Base-by-base conservation (phyloP, 192 early-diverging fungal species). In the Coemansia sp. region DNA sequence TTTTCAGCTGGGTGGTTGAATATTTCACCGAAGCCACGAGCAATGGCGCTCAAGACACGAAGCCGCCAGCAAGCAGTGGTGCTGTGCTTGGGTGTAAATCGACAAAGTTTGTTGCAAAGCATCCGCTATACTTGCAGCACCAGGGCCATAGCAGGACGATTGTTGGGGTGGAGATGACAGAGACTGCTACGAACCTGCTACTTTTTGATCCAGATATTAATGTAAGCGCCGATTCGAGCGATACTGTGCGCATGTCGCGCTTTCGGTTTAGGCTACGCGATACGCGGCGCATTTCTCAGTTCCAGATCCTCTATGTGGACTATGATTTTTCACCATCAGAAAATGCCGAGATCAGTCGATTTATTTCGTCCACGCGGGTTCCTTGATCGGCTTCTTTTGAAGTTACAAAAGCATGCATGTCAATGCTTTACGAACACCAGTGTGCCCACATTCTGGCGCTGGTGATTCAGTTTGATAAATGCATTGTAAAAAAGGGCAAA, bases 51-150 rank as follows among this genome's bases (percentile, higher is more conserved):
- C 49, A 15, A 11, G 62, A 59, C 9, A 20, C 34, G 16, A 15
- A 18, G 18, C 30, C 35, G 9, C 34, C 5, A 35, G 51, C 9
- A 49, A 21, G 20, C 48, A 49, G 21, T 26, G 23, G 10, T 53
- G 57, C 4, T 36, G 35, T 16, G 16, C 33, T 26, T 36, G 33
- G 34, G 35, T 14, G 35, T 18, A 59, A 38, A 35, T 20, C 30
- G 41, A 53, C 36, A 16, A 59, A 79, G 18, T 81, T 86, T 33
- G 88, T 84, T 6, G 35, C 69, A n/a, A 80, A 75, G 61, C 87
- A 85, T 4, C 89, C 91, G 11, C 64, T 92, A 5, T 92, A 92
- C 62, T 68, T 91, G 34, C 91, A 92, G 75, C 88, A 92, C 39
- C 83, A 86, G 48, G 91, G 91, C 0, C 91, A 92, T 52, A 89